Evolutionary conservation across 1,139 yeast genomes (phyloP).

Genomic region (Yamadazyma sp.): DNA sequence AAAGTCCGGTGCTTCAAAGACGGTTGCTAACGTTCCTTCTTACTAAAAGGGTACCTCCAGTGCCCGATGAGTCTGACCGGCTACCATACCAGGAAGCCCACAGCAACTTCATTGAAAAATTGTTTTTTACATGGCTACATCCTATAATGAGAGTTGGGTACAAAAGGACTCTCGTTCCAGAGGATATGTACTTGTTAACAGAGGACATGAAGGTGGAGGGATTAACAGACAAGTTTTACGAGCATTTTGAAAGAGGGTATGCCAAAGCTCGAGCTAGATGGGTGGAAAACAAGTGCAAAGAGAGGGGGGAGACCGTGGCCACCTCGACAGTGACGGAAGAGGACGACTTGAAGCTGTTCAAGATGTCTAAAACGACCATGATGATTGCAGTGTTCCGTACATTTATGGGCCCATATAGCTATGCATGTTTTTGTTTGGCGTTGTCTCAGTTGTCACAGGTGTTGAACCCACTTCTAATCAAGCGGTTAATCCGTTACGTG

Average conservation of each 20-base stretch:
- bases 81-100: slow-evolving; percentile 33
- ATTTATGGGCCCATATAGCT: slow-evolving; percentile 27
- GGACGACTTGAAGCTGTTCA: slow-evolving; percentile 28
- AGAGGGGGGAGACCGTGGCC: too few relatives aligned
- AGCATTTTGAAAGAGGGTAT: slow-evolving; percentile 34
- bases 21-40: slow-evolving; percentile 16
- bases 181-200: slow-evolving; percentile 59
- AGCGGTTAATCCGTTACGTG: slow-evolving; percentile 29
- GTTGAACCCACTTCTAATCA: slow-evolving; percentile 31
- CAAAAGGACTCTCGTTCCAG: slow-evolving; percentile 61
- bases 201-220: slow-evolving; percentile 52
- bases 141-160: slow-evolving; percentile 66
- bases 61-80: slow-evolving; percentile 55
- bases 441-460: slow-evolving; percentile 24
- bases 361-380: slow-evolving; percentile 17
- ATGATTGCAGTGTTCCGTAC: slow-evolving; percentile 27
- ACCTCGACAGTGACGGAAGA: slow-evolving; percentile 12
- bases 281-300: slow-evolving; percentile 17
- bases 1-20: slow-evolving; percentile 17
- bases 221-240: slow-evolving; percentile 31
- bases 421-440: slow-evolving; percentile 22
- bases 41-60: slow-evolving; percentile 43
- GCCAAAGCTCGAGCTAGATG: slow-evolving; percentile 20
- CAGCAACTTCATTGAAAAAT: slow-evolving; percentile 30
- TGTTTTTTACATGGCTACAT: slow-evolving; percentile 58